Conservation (phyloP, 108 stramenopile genomes). For the Cyclotella cryptica region DNA sequence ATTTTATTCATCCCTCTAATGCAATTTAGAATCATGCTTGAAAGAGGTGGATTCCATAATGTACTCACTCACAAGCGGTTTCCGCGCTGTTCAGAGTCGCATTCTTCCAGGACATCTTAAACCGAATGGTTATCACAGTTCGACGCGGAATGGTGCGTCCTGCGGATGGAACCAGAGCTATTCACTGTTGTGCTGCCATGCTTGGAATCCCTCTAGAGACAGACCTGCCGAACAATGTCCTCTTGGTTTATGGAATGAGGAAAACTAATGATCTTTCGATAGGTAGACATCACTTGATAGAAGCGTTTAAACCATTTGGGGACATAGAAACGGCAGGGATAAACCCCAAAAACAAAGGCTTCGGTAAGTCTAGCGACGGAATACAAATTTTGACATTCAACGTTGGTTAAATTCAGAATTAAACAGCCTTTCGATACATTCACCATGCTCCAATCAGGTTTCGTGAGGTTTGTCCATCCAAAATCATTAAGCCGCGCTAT, state of each 20-base stretch:
- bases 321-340: conserved; percentile 79
- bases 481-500: conserved; percentile 74
- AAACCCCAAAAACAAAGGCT: conserved; percentile 75
- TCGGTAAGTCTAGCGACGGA: conserved; percentile 49
- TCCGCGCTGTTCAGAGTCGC: conserved; percentile 38
- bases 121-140: conserved; percentile 78
- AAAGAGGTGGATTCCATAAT: not conserved
- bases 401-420: not conserved
- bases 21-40: not conserved
- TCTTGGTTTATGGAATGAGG: conserved; percentile 79
- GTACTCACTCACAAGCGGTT: not conserved
- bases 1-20: conserved; percentile 18
- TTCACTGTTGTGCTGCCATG: conserved; percentile 82
- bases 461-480: conserved; percentile 73
- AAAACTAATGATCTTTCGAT: conserved; percentile 59
- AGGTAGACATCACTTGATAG: conserved; percentile 51
- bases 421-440: not conserved
- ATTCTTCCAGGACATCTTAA: conserved; percentile 78
- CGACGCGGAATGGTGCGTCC: conserved; percentile 64
- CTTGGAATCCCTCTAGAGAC: conserved; percentile 73
- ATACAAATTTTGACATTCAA: not conserved
- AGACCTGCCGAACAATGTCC: conserved; percentile 67
- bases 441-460: conserved; percentile 39
- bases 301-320: conserved; percentile 74
- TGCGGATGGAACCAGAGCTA: conserved; percentile 72